A percentile compares a stretch with the other conserved stretches of the same genome.
Conservation (phyloP, 176 grass and related monocot genomes). For the Saccharum spontaneum region DNA sequence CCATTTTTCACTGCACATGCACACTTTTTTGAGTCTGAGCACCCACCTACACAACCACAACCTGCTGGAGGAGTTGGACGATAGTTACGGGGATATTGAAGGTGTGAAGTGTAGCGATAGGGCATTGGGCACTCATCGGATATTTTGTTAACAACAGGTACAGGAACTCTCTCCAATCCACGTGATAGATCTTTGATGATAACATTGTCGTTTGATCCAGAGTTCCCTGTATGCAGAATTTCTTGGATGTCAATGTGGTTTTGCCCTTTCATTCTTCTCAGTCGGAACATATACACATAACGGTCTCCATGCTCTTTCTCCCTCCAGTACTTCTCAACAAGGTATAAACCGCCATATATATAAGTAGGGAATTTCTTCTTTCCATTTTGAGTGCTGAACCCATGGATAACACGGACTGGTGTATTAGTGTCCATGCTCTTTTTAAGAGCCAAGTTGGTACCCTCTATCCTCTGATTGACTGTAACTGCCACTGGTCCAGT, state of each 20-base stretch:
- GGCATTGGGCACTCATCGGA: conserved; percentile 54
- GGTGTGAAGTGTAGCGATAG: conserved; percentile 54
- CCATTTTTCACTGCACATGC: conserved; percentile 78
- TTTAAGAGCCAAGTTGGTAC: conserved; percentile 64
- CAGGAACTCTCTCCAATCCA: conserved; percentile 68
- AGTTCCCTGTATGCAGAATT: conserved; percentile 48
- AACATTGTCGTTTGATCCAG: conserved; percentile 38
- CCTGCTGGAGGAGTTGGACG: conserved; percentile 42
- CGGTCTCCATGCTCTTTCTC: conserved; percentile 42
- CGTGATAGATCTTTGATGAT: conserved; percentile 69
- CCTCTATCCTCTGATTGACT: conserved; percentile 51
- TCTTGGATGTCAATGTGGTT: conserved; percentile 54
- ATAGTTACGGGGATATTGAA: conserved; percentile 43
- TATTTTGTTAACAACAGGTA: conserved; percentile 71
- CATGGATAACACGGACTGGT: conserved; percentile 76
- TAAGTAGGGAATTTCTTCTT: conserved; percentile 51
- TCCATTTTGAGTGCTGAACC: conserved; percentile 34
- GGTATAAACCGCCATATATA: conserved; percentile 86
- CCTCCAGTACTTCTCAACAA: conserved; percentile 73
- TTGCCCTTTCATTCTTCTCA: conserved; percentile 71
- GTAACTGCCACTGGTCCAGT: conserved; percentile 42
- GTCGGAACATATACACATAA: conserved; percentile 61
- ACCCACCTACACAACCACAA: conserved; percentile 64
- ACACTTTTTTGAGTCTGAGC: conserved; percentile 62
- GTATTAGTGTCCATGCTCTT: conserved; percentile 82